Base-by-base conservation (phyloP, 148 eudicot genomes). In the Vaccinium darrowii region DNA sequence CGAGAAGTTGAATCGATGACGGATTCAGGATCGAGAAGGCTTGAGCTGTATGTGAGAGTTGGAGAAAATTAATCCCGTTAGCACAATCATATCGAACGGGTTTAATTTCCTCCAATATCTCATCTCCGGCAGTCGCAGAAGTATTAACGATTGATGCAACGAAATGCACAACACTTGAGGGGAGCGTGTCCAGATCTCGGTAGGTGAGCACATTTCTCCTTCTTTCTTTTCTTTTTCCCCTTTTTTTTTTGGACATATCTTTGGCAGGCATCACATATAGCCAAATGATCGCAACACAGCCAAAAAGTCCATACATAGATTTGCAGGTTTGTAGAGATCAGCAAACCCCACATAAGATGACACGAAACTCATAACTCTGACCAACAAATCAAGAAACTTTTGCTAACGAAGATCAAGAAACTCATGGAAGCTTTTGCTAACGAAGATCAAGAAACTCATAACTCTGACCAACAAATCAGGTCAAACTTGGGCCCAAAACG, bases 41-140 rank as follows among this genome's bases (percentile, higher is more conserved):
- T 21, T 60, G 25, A 21, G 67, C 25, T 9, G 72, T 23, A 65
- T 23, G 72, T 65, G 33, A 65, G 72, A 65, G 72, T 23, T 65
- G 33, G 72, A 65, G 72, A 33, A 65, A 65, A n/a, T 65, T 65
- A 65, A 9, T 65, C 71, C 71, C 5, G 5, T n/a, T 65, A 23
- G 71, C 71, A 23, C 30, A 65, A 65, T 23, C 30, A 1, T 8
- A 21, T 23, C 11, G 30, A n/a, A 23, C 30, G 5, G 72, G 72
- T 9, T 65, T 65, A 65, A 65, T 65, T 65, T 23, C 72, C 72
- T 65, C 72, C 72, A 65, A 65, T 65, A 65, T 65, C 72, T 23
- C 14, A 65, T 65, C 72, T 23, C 72, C 72, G 13, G 72, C 72
- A 65, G 8, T 65, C 33, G 30, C 72, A 65, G 15, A 65, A 23